Percentiles rank a stretch among this genome's conserved stretches.
Evolutionary conservation across 164 flowering plant species (phyloP).

Genomic region (Kalanchoe fedtschenkoi): DNA sequence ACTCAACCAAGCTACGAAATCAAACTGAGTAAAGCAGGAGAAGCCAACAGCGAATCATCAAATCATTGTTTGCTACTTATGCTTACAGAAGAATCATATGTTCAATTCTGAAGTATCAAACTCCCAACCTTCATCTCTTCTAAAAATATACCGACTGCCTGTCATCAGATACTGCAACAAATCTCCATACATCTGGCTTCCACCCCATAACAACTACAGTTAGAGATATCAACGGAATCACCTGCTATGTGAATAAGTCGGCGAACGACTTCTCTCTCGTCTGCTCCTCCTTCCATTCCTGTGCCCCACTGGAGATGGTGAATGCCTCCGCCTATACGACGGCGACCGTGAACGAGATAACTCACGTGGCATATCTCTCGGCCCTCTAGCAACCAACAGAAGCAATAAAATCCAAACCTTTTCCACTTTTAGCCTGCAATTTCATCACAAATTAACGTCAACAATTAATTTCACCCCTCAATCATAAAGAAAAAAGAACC

Average conservation of each 20-base stretch:
- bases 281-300: constrained; percentile 54
- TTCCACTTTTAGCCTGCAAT: not conserved
- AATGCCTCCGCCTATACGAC: constrained; percentile 41
- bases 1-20: not conserved
- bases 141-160: constrained; percentile 8
- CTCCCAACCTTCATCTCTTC: not conserved
- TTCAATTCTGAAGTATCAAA: not conserved
- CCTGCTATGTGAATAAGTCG: constrained; percentile 59
- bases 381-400: not conserved
- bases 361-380: constrained; percentile 36
- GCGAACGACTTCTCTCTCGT: constrained; percentile 62
- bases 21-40: not conserved
- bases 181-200: not conserved
- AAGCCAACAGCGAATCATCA: not conserved
- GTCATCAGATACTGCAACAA: constrained; percentile 14
- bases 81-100: no score
- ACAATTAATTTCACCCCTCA: not conserved
- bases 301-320: constrained; percentile 45
- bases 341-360: constrained; percentile 46
- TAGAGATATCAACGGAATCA: constrained; percentile 35
- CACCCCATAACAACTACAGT: not conserved
- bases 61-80: no score
- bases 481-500: not conserved
- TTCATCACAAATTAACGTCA: not conserved
- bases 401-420: not conserved